Evolutionary conservation across 768 basidiomycete species (phyloP).

Genomic region (Serendipita vermifera): DNA sequence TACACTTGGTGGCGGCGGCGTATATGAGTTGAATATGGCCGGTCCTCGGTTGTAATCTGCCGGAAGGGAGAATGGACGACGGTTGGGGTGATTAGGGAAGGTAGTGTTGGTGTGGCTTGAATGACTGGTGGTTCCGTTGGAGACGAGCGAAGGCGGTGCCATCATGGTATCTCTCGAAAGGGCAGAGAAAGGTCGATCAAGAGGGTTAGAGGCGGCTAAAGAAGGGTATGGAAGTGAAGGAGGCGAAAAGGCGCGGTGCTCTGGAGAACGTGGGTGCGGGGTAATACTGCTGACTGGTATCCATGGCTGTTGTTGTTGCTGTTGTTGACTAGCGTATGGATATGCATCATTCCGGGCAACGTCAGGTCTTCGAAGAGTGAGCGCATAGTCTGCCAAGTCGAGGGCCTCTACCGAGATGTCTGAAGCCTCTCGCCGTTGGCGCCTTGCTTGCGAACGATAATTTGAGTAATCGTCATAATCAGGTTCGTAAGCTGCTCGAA

Average conservation of each 20-base stretch:
- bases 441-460: not conserved
- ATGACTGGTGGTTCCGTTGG: constrained; percentile 29
- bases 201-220: not conserved
- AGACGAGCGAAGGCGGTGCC: constrained; percentile 30
- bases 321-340: not conserved
- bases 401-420: constrained; percentile 58
- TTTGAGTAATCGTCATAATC: not conserved
- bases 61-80: constrained; percentile 12
- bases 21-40: constrained; percentile 5
- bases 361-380: constrained; percentile 29
- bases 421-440: constrained; percentile 33
- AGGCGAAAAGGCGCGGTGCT: not conserved
- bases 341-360: constrained; percentile 2
- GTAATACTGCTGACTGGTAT: constrained; percentile 3
- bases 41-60: not conserved
- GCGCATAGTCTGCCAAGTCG: constrained; percentile 59
- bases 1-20: not conserved
- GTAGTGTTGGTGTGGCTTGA: constrained; percentile 4
- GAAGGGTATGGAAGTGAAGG: constrained; percentile 4
- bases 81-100: not conserved
- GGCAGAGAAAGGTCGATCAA: constrained; percentile 12
- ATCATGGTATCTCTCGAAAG: constrained; percentile 16
- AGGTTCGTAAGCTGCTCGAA: not conserved
- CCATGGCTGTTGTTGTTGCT: not conserved
- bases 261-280: not conserved